Percentiles rank a stretch among this genome's conserved stretches.
These are phyloP conservation scores for Cladosporium sphaerospermum DNA, from an alignment of 2,329 filamentous ascomycete species.

Conservation along the genomic window DNA sequence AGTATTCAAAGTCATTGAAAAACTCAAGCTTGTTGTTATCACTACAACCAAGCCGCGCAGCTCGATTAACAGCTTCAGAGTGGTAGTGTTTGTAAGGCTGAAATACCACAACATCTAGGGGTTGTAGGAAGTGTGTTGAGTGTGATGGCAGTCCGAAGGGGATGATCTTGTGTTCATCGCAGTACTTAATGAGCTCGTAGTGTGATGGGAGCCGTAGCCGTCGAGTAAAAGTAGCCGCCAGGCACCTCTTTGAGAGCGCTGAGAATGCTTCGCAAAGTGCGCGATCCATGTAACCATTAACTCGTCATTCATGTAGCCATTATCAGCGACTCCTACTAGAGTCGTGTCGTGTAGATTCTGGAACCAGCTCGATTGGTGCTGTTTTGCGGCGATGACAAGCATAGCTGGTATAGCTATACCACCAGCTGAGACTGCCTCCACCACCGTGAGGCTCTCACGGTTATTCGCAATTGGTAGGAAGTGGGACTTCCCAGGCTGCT, in stretches of 20 bases:
- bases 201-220: constrained; percentile 9
- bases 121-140: constrained; percentile 10
- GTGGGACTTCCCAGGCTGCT: background rate
- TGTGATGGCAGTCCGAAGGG: constrained; percentile 11
- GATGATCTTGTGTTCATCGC: constrained; percentile 7
- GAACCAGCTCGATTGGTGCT: background rate
- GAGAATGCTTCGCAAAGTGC: constrained; percentile 9
- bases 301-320: too few species aligned
- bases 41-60: constrained; percentile 11
- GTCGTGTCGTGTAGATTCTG: constrained; percentile 1
- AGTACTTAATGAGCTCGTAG: constrained; percentile 10
- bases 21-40: constrained; percentile 14
- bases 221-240: constrained; percentile 11
- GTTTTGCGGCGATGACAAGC: background rate
- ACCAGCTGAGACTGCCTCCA: background rate
- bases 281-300: constrained; percentile 12
- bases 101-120: constrained; percentile 15
- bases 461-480: background rate
- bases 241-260: background rate
- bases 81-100: constrained; percentile 15
- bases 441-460: background rate
- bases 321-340: constrained; percentile 4
- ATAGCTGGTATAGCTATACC: background rate
- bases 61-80: constrained; percentile 13
- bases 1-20: background rate